These are phyloP conservation scores for Phytomonas francai DNA, from an alignment of 208 protist genomes.

Conservation along the genomic window DNA sequence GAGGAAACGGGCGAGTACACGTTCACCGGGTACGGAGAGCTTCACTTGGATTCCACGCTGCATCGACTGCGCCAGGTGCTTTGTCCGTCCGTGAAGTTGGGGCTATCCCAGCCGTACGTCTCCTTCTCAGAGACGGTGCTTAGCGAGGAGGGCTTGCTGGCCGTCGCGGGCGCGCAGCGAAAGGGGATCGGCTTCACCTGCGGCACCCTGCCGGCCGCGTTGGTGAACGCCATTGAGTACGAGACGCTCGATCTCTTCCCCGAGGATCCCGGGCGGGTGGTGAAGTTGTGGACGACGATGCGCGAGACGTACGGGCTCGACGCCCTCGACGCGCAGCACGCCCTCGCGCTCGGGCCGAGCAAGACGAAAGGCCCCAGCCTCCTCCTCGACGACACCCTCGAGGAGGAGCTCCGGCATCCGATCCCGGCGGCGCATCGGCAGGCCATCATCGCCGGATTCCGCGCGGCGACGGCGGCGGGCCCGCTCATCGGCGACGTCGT, in stretches of 20 bases:
- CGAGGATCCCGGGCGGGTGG: background rate
- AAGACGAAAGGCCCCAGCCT: slow-evolving; percentile 90
- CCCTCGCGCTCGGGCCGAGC: slow-evolving; percentile 94
- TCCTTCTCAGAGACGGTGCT: slow-evolving; percentile 97
- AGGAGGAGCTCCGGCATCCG: slow-evolving; percentile 27
- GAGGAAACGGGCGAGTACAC: slow-evolving; percentile 98
- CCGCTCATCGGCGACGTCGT: slow-evolving; percentile 96
- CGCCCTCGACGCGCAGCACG: slow-evolving; percentile 86
- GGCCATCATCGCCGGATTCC: slow-evolving; percentile 84
- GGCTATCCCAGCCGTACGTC: slow-evolving; percentile 94
- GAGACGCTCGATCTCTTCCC: slow-evolving; percentile 40
- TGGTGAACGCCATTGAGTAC: slow-evolving; percentile 44
- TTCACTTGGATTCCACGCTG: slow-evolving; percentile 98
- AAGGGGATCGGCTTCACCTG: slow-evolving; percentile 39
- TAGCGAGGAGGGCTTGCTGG: slow-evolving; percentile 76
- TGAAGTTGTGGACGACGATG: slow-evolving; percentile 46
- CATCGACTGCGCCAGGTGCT: slow-evolving; percentile 92
- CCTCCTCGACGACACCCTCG: slow-evolving; percentile 96
- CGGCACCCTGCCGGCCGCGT: slow-evolving; percentile 25
- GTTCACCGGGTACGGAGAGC: slow-evolving; percentile 96
- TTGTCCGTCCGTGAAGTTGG: slow-evolving; percentile 45
- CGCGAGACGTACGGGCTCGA: slow-evolving; percentile 92
- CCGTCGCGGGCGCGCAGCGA: slow-evolving; percentile 40
- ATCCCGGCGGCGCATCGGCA: slow-evolving; percentile 86
- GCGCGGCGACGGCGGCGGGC: slow-evolving; percentile 76